Base-by-base conservation (phyloP, 176 grass and related monocot genomes). In the Pontederia paniculata region DNA sequence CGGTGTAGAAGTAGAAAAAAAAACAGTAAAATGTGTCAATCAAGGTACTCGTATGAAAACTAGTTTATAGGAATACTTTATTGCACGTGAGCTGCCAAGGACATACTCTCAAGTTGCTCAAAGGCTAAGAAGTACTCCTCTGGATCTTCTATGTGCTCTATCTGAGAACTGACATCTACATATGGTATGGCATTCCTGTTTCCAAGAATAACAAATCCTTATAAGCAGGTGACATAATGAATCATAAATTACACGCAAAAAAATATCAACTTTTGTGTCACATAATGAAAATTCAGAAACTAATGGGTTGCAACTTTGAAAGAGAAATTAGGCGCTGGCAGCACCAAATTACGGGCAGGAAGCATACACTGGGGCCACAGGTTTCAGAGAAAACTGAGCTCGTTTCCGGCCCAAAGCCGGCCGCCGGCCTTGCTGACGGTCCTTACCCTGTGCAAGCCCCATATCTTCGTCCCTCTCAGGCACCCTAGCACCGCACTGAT, bases 101-200 rank as follows among this genome's bases (percentile, higher is more conserved):
- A 47, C 70, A 37, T 80, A 89, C 85, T 66, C 70, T 89, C 73
- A 19, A 84, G 66, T 6, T 21, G 52, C 15, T 66, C 73, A 74
- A 68, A 25, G 12, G 67, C 49, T 12, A 8, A 23, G 5, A 77
- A 89, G 28, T 65, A 84, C 49, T 74, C 62, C 0, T 69, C 57
- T 0, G 85, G 85, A 65, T 89, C 77, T 1, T 52, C 31, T 45
- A 80, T 77, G 10, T 17, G 65, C 25, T 15, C 2, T 54, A 84
- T 17, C 15, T 23, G 11, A 16, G 80, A 74, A 54, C 45, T 45
- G 49, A 54, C 61, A 52, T 89, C 77, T 21, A 84, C 62, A 52
- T 19, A 10, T 49, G 60, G 75, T 54, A 51, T 42, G 1, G 19
- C 11, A 42, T 74, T 60, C 44, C 85, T 89, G 80, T 50, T 73